Conservation (phyloP, 1,139 yeast species). For the Schizosaccharomyces versatilis region DNA sequence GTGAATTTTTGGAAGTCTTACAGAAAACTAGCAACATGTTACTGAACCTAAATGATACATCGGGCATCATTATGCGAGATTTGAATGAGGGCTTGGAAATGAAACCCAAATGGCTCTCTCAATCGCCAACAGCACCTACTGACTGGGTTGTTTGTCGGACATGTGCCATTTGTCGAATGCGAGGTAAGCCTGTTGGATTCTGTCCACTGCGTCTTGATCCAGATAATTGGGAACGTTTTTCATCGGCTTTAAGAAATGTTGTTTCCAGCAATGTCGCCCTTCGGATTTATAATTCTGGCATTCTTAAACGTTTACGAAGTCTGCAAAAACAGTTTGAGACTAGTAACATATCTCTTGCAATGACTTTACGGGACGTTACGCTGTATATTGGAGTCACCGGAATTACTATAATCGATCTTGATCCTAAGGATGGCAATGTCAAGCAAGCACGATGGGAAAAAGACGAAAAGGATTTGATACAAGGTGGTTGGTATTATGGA, state of each 20-base stretch:
- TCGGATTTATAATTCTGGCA: neutral
- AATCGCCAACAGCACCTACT: neutral
- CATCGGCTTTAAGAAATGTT: neutral
- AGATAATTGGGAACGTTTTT: neutral
- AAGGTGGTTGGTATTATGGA: constrained; percentile 2
- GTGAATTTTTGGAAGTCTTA: neutral
- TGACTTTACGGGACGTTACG: constrained; percentile 1
- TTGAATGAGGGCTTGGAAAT: neutral
- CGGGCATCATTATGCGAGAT: neutral
- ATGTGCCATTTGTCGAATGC: constrained; percentile 1
- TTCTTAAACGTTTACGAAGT: neutral
- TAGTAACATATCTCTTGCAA: neutral
- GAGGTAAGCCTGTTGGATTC: neutral
- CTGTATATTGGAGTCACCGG: neutral
- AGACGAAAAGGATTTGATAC: neutral
- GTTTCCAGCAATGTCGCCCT: neutral
- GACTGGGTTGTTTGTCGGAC: constrained; percentile 3
- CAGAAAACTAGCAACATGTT: neutral
- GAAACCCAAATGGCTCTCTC: constrained; percentile 2
- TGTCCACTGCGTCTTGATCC: neutral
- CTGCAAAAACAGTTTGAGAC: neutral
- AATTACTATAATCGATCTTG: neutral
- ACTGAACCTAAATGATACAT: neutral
- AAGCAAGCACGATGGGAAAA: neutral
- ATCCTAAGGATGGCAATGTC: neutral